phyloP scores from a whole-genome alignment of 148 eudicot species.

The Linanthus parryae region DNA sequence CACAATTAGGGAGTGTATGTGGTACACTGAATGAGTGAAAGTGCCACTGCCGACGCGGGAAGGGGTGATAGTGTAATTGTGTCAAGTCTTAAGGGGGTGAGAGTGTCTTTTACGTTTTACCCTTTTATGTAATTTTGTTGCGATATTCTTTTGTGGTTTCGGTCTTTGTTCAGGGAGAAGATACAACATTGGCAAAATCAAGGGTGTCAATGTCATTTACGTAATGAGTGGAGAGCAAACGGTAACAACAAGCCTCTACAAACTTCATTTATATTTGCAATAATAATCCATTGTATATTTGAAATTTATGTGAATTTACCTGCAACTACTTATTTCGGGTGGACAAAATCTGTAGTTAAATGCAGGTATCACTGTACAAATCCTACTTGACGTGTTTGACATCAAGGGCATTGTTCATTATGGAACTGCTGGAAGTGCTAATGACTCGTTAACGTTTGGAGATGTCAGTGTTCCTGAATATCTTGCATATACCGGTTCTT shows the following conservation, averaged over 20 bases:
- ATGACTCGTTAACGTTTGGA: conserved; percentile 34
- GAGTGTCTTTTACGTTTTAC: too few relatives aligned
- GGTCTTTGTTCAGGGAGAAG: conserved; percentile 33
- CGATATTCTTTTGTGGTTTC: not conserved
- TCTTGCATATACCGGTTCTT: conserved; percentile 51
- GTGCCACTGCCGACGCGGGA: too few relatives aligned
- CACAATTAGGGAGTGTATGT: too few relatives aligned
- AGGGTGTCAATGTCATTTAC: conserved; percentile 43
- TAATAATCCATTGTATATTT: not conserved
- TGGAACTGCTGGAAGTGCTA: conserved; percentile 58
- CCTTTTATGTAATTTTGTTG: too few relatives aligned
- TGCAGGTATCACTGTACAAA: conserved; percentile 51
- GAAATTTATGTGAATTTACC: not conserved
- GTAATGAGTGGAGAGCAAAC: conserved; percentile 52
- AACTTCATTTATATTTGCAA: not conserved
- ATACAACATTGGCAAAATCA: conserved; percentile 51
- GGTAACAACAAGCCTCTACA: conserved; percentile 16
- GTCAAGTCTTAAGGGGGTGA: too few relatives aligned
- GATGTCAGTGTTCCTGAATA: conserved; percentile 35
- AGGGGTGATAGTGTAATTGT: too few relatives aligned
- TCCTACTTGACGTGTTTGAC: conserved; percentile 38
- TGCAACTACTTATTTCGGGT: not conserved
- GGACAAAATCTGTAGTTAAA: conserved; percentile 22
- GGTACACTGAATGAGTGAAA: too few relatives aligned
- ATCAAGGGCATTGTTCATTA: conserved; percentile 50